Evolutionary conservation across 176 grass and related monocot species (phyloP).

Genomic region (Calamus simplicifolius): DNA sequence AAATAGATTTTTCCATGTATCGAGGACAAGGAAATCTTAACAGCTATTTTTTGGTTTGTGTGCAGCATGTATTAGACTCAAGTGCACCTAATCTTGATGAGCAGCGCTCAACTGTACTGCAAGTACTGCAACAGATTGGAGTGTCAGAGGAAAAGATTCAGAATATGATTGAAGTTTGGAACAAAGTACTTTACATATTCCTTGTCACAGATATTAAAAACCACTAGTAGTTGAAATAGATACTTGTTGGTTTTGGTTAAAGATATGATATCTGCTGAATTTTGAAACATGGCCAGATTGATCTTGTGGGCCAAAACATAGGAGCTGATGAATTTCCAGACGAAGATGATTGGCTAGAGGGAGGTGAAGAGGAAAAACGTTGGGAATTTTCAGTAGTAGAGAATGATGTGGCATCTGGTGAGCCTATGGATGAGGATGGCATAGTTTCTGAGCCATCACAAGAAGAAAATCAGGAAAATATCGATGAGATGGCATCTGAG

Average conservation of each 20-base stretch:
- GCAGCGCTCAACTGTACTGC: slow-evolving; percentile 69
- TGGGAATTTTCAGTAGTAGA: slow-evolving; percentile 36
- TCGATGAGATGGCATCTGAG: slow-evolving; percentile 18
- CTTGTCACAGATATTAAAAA: neutral
- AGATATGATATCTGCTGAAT: neutral
- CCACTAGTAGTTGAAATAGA: too few species aligned
- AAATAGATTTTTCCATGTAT: too few species aligned
- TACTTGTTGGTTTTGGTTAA: too few species aligned
- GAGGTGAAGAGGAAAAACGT: slow-evolving; percentile 35
- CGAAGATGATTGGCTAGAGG: slow-evolving; percentile 28
- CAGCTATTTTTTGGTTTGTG: slow-evolving; percentile 15
- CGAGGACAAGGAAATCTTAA: neutral
- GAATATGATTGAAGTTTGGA: slow-evolving; percentile 99
- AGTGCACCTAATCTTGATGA: slow-evolving; percentile 70
- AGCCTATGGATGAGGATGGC: slow-evolving; percentile 39
- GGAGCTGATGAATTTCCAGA: slow-evolving; percentile 32
- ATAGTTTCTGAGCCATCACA: slow-evolving; percentile 29
- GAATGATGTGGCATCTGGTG: slow-evolving; percentile 26
- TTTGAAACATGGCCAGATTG: slow-evolving; percentile 44
- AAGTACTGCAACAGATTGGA: slow-evolving; percentile 85
- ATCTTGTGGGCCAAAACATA: slow-evolving; percentile 48
- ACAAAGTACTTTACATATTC: slow-evolving; percentile 44
- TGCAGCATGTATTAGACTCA: slow-evolving; percentile 91
- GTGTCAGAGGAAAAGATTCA: slow-evolving; percentile 75
- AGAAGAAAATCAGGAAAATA: slow-evolving; percentile 24